Evolutionary conservation across 257 asterid genomes (phyloP), one percentile per base, ranked within the genome.

Genomic region (Misopates orontium): DNA sequence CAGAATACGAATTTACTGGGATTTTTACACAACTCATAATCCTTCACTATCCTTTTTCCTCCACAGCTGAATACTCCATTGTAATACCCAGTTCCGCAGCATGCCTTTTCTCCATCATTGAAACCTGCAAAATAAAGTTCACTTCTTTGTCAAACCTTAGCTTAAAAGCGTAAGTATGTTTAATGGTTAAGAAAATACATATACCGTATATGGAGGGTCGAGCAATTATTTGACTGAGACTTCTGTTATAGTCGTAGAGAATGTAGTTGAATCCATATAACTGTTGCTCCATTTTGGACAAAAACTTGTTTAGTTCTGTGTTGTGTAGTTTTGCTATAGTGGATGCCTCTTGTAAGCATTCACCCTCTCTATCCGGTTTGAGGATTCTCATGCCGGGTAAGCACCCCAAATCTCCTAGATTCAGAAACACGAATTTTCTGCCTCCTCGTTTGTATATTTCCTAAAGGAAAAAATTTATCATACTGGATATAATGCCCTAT

Each of bases 361-460:
- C 77, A 22, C 66, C 72, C 32, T 69, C 49, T 16, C 24, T 56
- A 39, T 57, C 60, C 4, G 77, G 75, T n/a, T 58, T 49, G 45
- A 82, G 77, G 66, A 81, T 62, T 77, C 87, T 85, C 14, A 85
- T 25, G 60, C 85, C 88, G 0, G 95, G 93, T 10, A 73, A 3
- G 62, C 93, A 87, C 52, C 93, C 88, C 78, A 85, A 67, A 51
- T 81, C 84, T 53, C 88, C 90, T n/a, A 87, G 70, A 60, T 82
- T 83, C 19, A 85, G 49, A 62, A 87, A 83, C 67, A 81, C 83
- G 23, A 87, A 85, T 75, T 83, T 85, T 31, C 85, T 76, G 13
- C 93, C 93, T 22, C 96, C 90, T 8, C 17, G 74, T 62, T 23
- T 71, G 73, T 83, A 65, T 25, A 85, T 78, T 25, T 61, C 82